phyloP scores from a whole-genome alignment of 305 asterid species.

The Solanum hybrid region DNA sequence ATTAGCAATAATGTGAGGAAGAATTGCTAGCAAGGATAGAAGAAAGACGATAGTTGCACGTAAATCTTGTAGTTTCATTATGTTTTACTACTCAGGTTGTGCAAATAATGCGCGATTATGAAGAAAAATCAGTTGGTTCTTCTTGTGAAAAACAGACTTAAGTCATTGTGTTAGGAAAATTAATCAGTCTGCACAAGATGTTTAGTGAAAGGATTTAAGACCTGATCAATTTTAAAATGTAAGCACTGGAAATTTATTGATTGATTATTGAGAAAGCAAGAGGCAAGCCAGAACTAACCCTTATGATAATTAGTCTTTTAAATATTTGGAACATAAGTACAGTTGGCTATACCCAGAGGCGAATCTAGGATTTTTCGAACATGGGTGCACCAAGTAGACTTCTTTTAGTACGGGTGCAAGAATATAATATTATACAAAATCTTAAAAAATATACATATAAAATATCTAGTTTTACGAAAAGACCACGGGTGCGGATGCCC shows the following conservation, averaged over 20 bases:
- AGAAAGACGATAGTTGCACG: constrained; percentile 15
- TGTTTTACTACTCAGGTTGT: neutral
- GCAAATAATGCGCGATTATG: neutral
- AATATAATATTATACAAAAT: too few species aligned
- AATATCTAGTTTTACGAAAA: too few species aligned
- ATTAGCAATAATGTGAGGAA: constrained; percentile 25
- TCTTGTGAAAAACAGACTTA: neutral
- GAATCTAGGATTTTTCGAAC: too few species aligned
- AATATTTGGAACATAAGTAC: neutral
- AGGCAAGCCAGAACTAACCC: neutral
- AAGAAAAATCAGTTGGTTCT: neutral
- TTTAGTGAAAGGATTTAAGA: neutral
- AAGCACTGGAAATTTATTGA: neutral
- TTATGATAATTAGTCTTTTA: neutral
- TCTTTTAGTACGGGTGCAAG: too few species aligned
- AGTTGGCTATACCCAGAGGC: too few species aligned
- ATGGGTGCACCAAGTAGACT: too few species aligned
- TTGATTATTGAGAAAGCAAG: neutral
- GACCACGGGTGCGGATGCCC: too few species aligned
- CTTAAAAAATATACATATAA: too few species aligned
- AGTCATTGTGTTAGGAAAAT: neutral
- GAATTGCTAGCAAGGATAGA: constrained; percentile 22
- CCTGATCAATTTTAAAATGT: neutral
- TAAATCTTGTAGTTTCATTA: constrained; percentile 34
- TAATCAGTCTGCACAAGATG: neutral